Evolutionary conservation across 805 yeast genomes (phyloP).

Genomic region (Grigorovia transvaalensis): DNA sequence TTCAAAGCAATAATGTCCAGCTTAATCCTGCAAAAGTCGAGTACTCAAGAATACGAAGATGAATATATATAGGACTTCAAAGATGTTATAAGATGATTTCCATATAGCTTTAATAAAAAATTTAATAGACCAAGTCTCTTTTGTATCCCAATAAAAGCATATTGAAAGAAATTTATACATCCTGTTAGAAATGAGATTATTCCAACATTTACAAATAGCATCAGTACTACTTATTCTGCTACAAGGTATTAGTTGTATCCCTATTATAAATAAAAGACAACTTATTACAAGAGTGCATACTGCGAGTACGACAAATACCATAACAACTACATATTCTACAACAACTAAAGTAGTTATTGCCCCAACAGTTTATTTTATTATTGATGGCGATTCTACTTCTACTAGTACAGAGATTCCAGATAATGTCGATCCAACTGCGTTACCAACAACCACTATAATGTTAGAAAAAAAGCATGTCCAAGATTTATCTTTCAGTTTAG

Average conservation of each 20-base stretch:
- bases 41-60: background rate
- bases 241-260: constrained; percentile 16
- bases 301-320: constrained; percentile 41
- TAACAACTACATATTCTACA: constrained; percentile 33
- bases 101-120: background rate
- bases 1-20: background rate
- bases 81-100: background rate
- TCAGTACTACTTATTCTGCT: background rate
- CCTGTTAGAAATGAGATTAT: background rate
- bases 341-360: constrained; percentile 31
- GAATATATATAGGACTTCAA: background rate
- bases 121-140: background rate
- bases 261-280: constrained; percentile 28
- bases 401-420: constrained; percentile 30
- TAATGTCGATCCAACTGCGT: constrained; percentile 27
- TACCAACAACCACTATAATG: constrained; percentile 30
- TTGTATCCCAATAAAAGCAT: background rate
- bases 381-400: constrained; percentile 30
- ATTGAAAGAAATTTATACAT: background rate
- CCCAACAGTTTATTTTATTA: constrained; percentile 32
- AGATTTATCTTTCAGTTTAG: constrained; percentile 2
- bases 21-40: background rate
- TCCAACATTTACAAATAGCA: background rate
- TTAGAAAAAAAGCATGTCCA: constrained; percentile 3
- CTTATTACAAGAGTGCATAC: constrained; percentile 46